Conservation (phyloP, 306 rosid genomes). For the Comarum palustre region DNA sequence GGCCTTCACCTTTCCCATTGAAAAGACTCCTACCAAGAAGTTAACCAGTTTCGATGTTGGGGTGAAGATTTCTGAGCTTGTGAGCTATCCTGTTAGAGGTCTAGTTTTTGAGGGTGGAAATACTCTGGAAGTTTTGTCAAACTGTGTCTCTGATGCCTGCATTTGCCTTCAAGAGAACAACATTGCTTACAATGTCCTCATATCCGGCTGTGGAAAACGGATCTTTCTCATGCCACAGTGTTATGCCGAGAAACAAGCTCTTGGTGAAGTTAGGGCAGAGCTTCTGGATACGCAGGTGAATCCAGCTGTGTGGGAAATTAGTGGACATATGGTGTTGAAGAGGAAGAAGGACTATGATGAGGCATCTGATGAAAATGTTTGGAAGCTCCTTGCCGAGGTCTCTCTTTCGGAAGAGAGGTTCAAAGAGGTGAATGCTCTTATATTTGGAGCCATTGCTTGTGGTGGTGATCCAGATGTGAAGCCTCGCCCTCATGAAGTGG, state of each 20-base stretch:
- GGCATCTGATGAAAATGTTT: slow-evolving; percentile 89
- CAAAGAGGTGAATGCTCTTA: slow-evolving; percentile 66
- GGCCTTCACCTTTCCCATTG: slow-evolving; percentile 79
- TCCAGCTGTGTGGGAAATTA: slow-evolving; percentile 96
- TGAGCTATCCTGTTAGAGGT: slow-evolving; percentile 79
- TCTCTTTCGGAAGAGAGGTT: slow-evolving; percentile 86
- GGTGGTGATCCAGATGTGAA: slow-evolving; percentile 19
- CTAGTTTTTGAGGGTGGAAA: slow-evolving; percentile 78
- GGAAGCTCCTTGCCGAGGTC: slow-evolving; percentile 91
- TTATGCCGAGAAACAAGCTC: slow-evolving; percentile 96
- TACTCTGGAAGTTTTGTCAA: slow-evolving; percentile 49
- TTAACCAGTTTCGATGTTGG: slow-evolving; percentile 40
- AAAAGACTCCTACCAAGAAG: slow-evolving; percentile 80
- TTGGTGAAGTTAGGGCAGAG: slow-evolving; percentile 83
- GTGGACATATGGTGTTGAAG: slow-evolving; percentile 94
- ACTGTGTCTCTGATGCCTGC: slow-evolving; percentile 73
- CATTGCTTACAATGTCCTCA: slow-evolving; percentile 78
- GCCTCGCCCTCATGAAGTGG: slow-evolving; percentile 26
- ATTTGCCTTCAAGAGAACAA: slow-evolving; percentile 75
- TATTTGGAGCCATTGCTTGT: slow-evolving; percentile 60
- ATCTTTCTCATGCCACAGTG: slow-evolving; percentile 89
- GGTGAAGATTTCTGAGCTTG: slow-evolving; percentile 59
- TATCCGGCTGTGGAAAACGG: slow-evolving; percentile 69
- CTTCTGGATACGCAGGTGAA: slow-evolving; percentile 94
- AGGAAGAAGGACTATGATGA: slow-evolving; percentile 84